These are phyloP conservation scores for Adenanthera pavonina DNA, from an alignment of 306 rosid species.

Conservation along the genomic window DNA sequence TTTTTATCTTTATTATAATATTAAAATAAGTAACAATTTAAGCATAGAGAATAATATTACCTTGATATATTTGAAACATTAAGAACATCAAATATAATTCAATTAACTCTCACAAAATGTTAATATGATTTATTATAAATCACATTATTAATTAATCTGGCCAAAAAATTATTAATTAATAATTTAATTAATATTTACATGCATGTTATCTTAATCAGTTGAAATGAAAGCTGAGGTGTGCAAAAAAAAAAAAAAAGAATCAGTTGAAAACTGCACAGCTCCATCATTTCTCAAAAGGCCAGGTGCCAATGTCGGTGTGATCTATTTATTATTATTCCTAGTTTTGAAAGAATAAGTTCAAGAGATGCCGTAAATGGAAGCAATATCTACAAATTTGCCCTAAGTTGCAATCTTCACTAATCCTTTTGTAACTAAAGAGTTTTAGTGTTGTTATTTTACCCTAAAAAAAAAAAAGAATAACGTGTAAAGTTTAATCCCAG, in stretches of 20 bases:
- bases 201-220: background rate
- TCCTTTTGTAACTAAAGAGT: no score
- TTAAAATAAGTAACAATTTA: background rate
- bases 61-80: background rate
- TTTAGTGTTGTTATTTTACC: no score
- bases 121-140: background rate
- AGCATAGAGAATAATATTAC: background rate
- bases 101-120: background rate
- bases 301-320: background rate
- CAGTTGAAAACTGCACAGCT: no score
- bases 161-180: no score
- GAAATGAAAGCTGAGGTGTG: no score
- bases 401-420: no score
- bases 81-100: background rate
- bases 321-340: background rate
- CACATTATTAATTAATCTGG: background rate
- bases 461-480: no score
- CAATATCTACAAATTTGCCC: no score
- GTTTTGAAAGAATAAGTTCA: no score
- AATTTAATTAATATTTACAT: background rate
- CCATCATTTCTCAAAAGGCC: background rate
- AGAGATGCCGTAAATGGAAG: no score
- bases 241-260: background rate
- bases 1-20: background rate
- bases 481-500: no score